Evolutionary conservation across 768 basidiomycete genomes (phyloP).

Genomic region (Hypsizygus marmoreus): DNA sequence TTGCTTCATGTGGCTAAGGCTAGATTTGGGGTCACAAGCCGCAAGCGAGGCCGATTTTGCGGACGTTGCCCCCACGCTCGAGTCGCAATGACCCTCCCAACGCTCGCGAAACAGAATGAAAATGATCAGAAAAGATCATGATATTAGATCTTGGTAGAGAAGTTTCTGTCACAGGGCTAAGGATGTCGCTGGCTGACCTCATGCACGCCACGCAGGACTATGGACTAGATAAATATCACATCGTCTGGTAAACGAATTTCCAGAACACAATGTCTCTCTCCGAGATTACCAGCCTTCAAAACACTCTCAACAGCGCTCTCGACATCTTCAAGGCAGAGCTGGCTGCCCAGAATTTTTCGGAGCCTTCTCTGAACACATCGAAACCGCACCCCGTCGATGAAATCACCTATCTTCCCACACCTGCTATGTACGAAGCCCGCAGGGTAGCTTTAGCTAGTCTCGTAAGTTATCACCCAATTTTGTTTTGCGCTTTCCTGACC

Average conservation of each 20-base stretch:
- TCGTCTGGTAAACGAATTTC: no score
- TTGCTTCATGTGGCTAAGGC: no score
- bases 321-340: conserved; percentile 41
- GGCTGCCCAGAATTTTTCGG: conserved; percentile 32
- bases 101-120: no score
- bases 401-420: conserved; percentile 35
- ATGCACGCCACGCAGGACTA: no score
- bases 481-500: background rate
- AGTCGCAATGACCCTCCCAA: no score
- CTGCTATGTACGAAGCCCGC: conserved; percentile 38
- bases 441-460: conserved; percentile 34
- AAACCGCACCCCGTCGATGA: conserved; percentile 38
- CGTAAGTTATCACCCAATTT: conserved; percentile 17
- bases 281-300: conserved; percentile 40
- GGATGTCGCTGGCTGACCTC: conserved; percentile 1
- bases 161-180: no score
- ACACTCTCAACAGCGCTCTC: conserved; percentile 39
- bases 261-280: conserved; percentile 31
- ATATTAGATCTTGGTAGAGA: no score
- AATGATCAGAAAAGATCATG: no score
- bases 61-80: no score
- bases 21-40: no score
- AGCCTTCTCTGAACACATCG: conserved; percentile 37
- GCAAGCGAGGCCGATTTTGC: no score
- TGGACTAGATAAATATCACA: no score